Evolutionary conservation across 2,329 filamentous ascomycete genomes (phyloP).

Genomic region (Dendrostoma leiphaemia): DNA sequence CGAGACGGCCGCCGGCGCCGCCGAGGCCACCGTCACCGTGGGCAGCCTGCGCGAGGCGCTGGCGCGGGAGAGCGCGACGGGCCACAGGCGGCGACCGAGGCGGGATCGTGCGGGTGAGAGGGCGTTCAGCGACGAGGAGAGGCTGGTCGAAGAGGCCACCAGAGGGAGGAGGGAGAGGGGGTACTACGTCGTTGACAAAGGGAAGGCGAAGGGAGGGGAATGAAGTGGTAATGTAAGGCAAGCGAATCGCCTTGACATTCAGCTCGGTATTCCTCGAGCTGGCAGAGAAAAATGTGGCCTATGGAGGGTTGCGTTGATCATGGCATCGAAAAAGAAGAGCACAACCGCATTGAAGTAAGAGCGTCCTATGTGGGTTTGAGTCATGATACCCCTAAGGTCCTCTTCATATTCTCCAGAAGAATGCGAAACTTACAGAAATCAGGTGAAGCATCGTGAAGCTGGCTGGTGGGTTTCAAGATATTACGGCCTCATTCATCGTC

Average conservation of each 20-base stretch:
- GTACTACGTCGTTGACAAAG: constrained; percentile 75
- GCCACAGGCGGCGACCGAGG: constrained; percentile 48
- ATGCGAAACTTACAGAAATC: background rate
- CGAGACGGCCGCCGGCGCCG: constrained; percentile 59
- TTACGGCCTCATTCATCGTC: background rate
- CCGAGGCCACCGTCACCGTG: constrained; percentile 58
- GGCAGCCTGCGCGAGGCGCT: constrained; percentile 56
- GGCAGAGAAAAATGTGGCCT: background rate
- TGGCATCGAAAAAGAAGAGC: no score
- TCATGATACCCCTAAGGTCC: no score
- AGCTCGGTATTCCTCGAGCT: background rate
- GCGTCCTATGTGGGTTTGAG: no score
- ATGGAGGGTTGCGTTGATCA: background rate
- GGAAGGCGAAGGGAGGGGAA: constrained; percentile 30
- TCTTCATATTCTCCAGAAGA: background rate
- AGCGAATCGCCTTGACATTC: background rate
- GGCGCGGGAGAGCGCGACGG: constrained; percentile 58
- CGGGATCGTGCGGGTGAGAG: constrained; percentile 25
- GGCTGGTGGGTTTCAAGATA: no score
- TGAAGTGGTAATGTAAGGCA: background rate
- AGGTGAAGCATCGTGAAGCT: no score
- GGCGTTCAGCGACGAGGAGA: constrained; percentile 20
- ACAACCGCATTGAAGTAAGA: no score
- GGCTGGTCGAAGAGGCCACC: constrained; percentile 23
- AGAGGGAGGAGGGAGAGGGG: constrained; percentile 60